A percentile compares a stretch with the other conserved stretches of the same genome.
These are phyloP conservation scores for Glaciozyma antarctica DNA, from an alignment of 768 basidiomycete genomes.

Conservation along the genomic window DNA sequence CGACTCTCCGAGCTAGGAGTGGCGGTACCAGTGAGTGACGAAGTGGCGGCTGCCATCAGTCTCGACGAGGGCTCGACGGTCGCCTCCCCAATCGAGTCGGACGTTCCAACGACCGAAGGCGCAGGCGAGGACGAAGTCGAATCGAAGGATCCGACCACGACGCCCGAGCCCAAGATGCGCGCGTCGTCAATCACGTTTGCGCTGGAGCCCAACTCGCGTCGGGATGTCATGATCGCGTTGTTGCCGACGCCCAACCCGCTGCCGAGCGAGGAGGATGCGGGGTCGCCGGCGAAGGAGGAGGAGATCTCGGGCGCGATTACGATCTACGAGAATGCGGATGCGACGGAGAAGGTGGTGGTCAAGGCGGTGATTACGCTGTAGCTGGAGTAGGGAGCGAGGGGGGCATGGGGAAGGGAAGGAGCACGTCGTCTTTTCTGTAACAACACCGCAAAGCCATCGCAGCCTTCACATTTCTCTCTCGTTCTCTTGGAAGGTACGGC, in stretches of 20 bases:
- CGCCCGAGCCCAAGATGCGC: background rate
- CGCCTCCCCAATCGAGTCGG: background rate
- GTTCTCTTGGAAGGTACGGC: no score
- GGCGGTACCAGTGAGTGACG: background rate
- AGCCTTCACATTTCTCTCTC: no score
- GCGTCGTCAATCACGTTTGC: constrained; percentile 5
- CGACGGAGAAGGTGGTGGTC: background rate
- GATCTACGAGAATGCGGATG: background rate
- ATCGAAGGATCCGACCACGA: background rate
- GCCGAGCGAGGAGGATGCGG: background rate
- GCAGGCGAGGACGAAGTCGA: background rate
- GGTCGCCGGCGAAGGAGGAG: background rate
- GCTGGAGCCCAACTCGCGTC: constrained; percentile 1
- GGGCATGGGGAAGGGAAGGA: no score
- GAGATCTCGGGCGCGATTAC: background rate
- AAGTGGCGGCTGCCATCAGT: background rate
- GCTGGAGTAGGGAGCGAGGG: no score
- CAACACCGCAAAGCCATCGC: no score
- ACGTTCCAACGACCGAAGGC: background rate
- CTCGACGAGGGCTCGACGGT: background rate
- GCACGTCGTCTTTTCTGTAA: no score
- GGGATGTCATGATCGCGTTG: background rate
- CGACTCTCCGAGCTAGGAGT: constrained; percentile 36
- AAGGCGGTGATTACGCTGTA: background rate
- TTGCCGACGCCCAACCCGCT: background rate